Base-by-base conservation (phyloP, 106 monocot genomes). In the Amphibolis antarctica region DNA sequence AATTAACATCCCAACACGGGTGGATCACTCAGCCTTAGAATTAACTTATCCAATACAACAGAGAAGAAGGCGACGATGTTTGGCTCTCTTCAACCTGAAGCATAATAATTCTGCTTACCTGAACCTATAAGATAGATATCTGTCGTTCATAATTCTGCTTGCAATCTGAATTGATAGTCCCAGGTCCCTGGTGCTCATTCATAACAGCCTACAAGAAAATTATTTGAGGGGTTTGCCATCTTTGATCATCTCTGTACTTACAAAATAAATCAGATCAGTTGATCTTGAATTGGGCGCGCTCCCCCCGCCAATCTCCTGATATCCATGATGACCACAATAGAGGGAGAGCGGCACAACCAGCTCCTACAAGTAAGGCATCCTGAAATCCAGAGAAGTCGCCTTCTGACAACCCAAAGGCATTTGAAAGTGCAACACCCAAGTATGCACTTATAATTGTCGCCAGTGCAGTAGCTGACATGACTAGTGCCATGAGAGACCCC, bases 401-500 rank as follows among this genome's bases (percentile, higher is more conserved):
- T 18, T 28, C 77, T 0, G 83, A 66, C 0, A 86, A 72, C 12
- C 77, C 84, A 22, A 79, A 23, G 20, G 44, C 49, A 21, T 59
- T 20, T 26, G 81, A 76, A 59, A 92, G 81, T 15, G 67, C 74
- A 59, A 86, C 86, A 21, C 92, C 92, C 10, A 92, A 60, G 65
- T 86, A 92, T 36, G 81, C 92, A 30, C 92, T 79, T 23, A 86
- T n/a, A 17, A 92, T 84, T 9, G 44, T 51, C 0, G 86, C 62
- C 17, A 81, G 68, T 1, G 92, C 83, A 10, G 75, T 64, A 1
- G 79, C 79, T 0, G 92, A 92, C 86, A 81, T 86, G 3, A 79
- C 66, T 43, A 92, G 84, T 1, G 86, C 86, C 92, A 92, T 92
- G 10, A 92, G 46, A 0, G 92, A 86, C 0, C 83, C 92, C 66